Evolutionary conservation across 225 moss, liverwort and hornwort species (phyloP), one percentile per base, ranked within the genome.

Genomic region (Physcomitrellopsis africana): DNA sequence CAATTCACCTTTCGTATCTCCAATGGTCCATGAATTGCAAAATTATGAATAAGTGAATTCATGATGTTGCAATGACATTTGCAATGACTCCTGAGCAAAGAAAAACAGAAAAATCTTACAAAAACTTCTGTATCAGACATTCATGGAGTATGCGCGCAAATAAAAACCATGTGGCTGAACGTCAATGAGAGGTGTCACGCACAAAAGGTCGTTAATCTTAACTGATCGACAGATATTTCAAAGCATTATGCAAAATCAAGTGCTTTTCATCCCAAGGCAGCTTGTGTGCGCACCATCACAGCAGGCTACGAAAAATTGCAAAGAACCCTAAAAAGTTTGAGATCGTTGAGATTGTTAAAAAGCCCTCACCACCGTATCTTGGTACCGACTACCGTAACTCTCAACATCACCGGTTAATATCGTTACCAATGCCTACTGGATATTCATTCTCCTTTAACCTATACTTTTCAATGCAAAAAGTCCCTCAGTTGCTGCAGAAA

Each of bases 281-380:
- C 43, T 56, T 29, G 55, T 23, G 54, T 26, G 52, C 9, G 11
- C 24, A 64, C 42, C 41, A 37, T 37, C 32, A 9, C 10, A 37
- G 15, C 18, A 32, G 45, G 77, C 49, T 12, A 47, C 61, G 26
- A 59, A 51, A n/a, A 63, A 58, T 73, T 18, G 71, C 19, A 47
- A 72, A 72, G 72, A 72, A 67, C 76, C 72, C 76, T 72, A 63
- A 72, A 68, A 56, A 44, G 41, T 20, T 64, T 73, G 68, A 75
- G n/a, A 72, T 75, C 43, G 43, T 62, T 63, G 63, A 75, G 67
- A 79, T 48, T 67, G 43, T 29, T 17, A 14, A 19, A 18, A 0
- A 74, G 60, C 55, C 51, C 74, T 74, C 46, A 60, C 53, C 44
- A 65, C 37, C 24, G 72, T 37, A 54, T 22, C 55, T 62, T 42